phyloP scores from a whole-genome alignment of 345 rosid species.

The Mangifera indica region DNA sequence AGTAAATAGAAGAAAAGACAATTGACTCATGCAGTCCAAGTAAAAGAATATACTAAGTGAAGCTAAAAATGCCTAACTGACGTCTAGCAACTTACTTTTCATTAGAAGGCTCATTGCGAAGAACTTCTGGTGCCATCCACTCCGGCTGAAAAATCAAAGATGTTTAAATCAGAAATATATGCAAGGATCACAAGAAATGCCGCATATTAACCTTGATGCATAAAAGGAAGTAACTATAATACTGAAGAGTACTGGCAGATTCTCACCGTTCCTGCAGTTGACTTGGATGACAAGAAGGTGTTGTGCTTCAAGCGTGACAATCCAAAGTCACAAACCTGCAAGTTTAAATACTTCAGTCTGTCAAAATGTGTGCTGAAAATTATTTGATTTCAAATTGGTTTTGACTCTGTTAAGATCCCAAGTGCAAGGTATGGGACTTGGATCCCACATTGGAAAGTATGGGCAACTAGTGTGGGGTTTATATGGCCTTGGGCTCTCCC shows the following conservation, averaged over 20 bases:
- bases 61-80: slow-evolving; percentile 5
- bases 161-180: slow-evolving; percentile 29
- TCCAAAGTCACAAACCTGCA: slow-evolving; percentile 96
- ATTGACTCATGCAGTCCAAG: background rate
- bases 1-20: background rate
- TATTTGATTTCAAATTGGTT: background rate
- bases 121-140: slow-evolving; percentile 99
- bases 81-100: slow-evolving; percentile 71
- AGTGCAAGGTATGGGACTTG: no score
- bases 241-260: background rate
- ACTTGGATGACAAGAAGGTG: slow-evolving; percentile 94
- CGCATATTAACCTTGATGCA: slow-evolving; percentile 1
- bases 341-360: slow-evolving; percentile 11
- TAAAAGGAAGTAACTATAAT: slow-evolving; percentile 5
- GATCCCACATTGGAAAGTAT: no score
- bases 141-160: slow-evolving; percentile 71
- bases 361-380: background rate
- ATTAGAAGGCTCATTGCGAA: slow-evolving; percentile 91
- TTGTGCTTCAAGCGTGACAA: slow-evolving; percentile 97
- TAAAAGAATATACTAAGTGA: background rate
- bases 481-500: no score
- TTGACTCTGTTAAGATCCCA: no score
- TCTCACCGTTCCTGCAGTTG: slow-evolving; percentile 99
- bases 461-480: no score
- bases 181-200: slow-evolving; percentile 9